These are phyloP conservation scores for Stagonosporopsis tanaceti DNA, from an alignment of 2,329 filamentous ascomycete genomes.

Conservation along the genomic window DNA sequence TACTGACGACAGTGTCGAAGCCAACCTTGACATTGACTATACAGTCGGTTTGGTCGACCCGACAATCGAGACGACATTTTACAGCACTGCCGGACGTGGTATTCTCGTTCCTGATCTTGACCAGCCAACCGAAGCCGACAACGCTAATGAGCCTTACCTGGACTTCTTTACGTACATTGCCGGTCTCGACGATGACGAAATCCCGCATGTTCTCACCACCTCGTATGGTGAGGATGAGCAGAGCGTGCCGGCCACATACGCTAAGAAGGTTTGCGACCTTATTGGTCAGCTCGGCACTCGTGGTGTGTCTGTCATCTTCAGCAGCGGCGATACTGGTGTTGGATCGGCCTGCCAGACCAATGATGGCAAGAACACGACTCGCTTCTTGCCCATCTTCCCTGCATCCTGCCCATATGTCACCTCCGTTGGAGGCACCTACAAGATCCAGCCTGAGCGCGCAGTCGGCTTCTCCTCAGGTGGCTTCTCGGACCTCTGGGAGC, in stretches of 20 bases:
- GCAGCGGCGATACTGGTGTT: conserved; percentile 51
- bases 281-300: conserved; percentile 52
- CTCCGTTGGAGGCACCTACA: conserved; percentile 53
- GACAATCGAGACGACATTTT: conserved; percentile 54
- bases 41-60: conserved; percentile 56
- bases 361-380: conserved; percentile 54
- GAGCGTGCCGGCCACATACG: conserved; percentile 47
- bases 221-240: conserved; percentile 54
- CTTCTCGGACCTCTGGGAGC: conserved; percentile 55
- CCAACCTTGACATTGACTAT: conserved; percentile 61
- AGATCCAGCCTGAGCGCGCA: conserved; percentile 51
- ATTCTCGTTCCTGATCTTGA: conserved; percentile 58
- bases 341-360: conserved; percentile 56
- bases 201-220: conserved; percentile 50
- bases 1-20: conserved; percentile 54
- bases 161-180: conserved; percentile 50
- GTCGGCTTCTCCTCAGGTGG: conserved; percentile 54
- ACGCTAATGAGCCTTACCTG: conserved; percentile 59
- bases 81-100: conserved; percentile 58
- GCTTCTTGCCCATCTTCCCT: conserved; percentile 57
- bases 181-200: conserved; percentile 41
- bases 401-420: conserved; percentile 59
- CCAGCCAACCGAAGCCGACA: conserved; percentile 51
- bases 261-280: conserved; percentile 50
- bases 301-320: conserved; percentile 52